Conservation (phyloP, 305 asterid species). For the Ruellia speciosa region DNA sequence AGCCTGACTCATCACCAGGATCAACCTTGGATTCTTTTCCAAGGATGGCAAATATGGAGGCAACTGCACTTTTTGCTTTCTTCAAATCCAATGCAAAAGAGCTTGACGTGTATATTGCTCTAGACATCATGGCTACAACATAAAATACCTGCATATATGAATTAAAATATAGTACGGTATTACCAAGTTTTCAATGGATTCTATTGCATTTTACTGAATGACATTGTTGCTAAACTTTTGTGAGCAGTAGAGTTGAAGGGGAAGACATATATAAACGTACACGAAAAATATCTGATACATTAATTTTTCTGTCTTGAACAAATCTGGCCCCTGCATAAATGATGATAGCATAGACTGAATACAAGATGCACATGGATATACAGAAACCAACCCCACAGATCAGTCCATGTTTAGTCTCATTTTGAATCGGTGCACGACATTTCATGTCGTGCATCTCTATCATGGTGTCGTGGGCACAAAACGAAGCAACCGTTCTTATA, state of each 20-base stretch:
- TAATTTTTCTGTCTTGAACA: slow-evolving; percentile 48
- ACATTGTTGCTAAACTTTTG: neutral
- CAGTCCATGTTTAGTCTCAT: slow-evolving; percentile 58
- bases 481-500: slow-evolving; percentile 80
- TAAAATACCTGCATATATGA: slow-evolving; percentile 90
- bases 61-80: slow-evolving; percentile 70
- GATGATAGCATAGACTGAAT: slow-evolving; percentile 60
- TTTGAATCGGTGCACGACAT: slow-evolving; percentile 62
- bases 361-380: slow-evolving; percentile 40
- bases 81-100: slow-evolving; percentile 75
- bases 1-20: slow-evolving; percentile 65
- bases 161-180: no score
- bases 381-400: slow-evolving; percentile 71
- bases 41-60: slow-evolving; percentile 67
- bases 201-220: neutral
- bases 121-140: slow-evolving; percentile 75
- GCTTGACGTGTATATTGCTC: slow-evolving; percentile 76
- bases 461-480: slow-evolving; percentile 75
- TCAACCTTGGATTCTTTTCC: slow-evolving; percentile 64
- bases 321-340: slow-evolving; percentile 79
- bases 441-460: slow-evolving; percentile 49
- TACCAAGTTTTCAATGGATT: neutral
- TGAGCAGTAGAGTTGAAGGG: no score
- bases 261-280: slow-evolving; percentile 42
- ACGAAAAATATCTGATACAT: slow-evolving; percentile 57